These are phyloP conservation scores for Lantana camara DNA, from an alignment of 257 asterid genomes.

Conservation along the genomic window DNA sequence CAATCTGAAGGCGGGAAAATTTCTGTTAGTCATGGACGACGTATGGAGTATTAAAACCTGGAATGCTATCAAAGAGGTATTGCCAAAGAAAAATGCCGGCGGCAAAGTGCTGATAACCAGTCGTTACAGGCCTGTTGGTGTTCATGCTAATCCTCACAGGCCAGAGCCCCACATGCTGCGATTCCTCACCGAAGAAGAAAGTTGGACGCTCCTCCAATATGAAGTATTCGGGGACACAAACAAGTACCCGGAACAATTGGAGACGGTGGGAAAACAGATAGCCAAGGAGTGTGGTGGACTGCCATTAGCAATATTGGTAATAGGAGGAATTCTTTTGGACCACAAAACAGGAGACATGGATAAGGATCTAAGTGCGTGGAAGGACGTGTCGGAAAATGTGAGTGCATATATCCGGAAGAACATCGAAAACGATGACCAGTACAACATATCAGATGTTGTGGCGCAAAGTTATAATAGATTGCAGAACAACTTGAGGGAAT, in stretches of 20 bases:
- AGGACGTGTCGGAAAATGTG: slow-evolving; percentile 31
- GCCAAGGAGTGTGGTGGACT: slow-evolving; percentile 45
- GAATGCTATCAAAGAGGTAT: not conserved
- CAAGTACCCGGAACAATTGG: slow-evolving; percentile 27
- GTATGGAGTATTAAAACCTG: not conserved
- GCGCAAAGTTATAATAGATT: slow-evolving; percentile 46
- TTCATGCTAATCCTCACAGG: not conserved
- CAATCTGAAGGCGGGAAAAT: not conserved
- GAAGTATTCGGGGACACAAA: slow-evolving; percentile 40
- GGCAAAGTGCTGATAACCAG: not conserved
- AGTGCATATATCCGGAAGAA: not conserved
- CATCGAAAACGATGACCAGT: slow-evolving; percentile 15
- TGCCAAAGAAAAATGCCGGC: not conserved
- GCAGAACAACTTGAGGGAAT: slow-evolving; percentile 46
- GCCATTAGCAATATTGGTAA: slow-evolving; percentile 51
- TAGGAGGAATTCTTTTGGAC: slow-evolving; percentile 38
- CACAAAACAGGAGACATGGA: not conserved
- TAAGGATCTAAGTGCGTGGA: too few species aligned
- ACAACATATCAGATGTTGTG: slow-evolving; percentile 38
- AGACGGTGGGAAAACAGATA: slow-evolving; percentile 31
- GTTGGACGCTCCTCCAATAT: slow-evolving; percentile 46
- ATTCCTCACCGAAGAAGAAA: slow-evolving; percentile 35
- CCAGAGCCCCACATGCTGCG: slow-evolving; percentile 36
- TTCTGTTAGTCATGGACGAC: not conserved
- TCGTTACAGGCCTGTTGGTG: not conserved